Conservation (phyloP, 768 basidiomycete genomes). For the Coprinopsis strossmayeri region DNA sequence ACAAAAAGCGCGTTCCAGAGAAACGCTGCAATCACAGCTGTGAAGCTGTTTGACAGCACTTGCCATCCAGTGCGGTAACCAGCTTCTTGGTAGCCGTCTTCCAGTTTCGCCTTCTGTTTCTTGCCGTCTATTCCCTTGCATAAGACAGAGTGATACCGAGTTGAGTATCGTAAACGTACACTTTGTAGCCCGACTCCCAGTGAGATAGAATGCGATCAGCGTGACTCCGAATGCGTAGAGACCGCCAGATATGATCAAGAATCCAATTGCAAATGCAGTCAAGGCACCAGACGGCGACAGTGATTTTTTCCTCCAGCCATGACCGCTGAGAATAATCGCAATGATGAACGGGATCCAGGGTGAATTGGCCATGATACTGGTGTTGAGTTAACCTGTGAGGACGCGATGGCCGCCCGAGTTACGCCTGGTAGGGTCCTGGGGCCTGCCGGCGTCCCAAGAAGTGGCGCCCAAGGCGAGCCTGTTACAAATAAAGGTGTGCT, state of each 20-base stretch:
- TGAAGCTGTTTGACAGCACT: slow-evolving; percentile 75
- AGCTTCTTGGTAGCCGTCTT: slow-evolving; percentile 67
- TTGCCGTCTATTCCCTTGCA: slow-evolving; percentile 50
- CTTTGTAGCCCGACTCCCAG: slow-evolving; percentile 82
- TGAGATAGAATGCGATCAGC: slow-evolving; percentile 72
- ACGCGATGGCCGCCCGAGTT: no score
- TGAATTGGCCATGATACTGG: background rate
- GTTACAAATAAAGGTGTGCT: no score
- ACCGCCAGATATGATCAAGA: slow-evolving; percentile 62
- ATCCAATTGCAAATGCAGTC: slow-evolving; percentile 74
- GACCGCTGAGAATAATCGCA: slow-evolving; percentile 49
- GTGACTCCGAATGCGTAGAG: slow-evolving; percentile 57
- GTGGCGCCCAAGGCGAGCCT: no score
- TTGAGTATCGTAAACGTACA: slow-evolving; percentile 30
- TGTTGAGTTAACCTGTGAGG: no score
- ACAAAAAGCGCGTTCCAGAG: slow-evolving; percentile 61
- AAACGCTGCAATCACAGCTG: slow-evolving; percentile 51
- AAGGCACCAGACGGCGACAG: slow-evolving; percentile 72
- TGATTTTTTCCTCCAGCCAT: slow-evolving; percentile 70
- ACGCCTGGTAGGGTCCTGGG: no score
- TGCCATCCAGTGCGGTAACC: slow-evolving; percentile 78
- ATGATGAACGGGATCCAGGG: slow-evolving; percentile 30
- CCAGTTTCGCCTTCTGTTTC: slow-evolving; percentile 63
- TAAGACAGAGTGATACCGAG: background rate
- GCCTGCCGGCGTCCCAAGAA: no score